Base-by-base conservation (phyloP, 2,329 filamentous ascomycete species). In the Botrytis sinoallii region DNA sequence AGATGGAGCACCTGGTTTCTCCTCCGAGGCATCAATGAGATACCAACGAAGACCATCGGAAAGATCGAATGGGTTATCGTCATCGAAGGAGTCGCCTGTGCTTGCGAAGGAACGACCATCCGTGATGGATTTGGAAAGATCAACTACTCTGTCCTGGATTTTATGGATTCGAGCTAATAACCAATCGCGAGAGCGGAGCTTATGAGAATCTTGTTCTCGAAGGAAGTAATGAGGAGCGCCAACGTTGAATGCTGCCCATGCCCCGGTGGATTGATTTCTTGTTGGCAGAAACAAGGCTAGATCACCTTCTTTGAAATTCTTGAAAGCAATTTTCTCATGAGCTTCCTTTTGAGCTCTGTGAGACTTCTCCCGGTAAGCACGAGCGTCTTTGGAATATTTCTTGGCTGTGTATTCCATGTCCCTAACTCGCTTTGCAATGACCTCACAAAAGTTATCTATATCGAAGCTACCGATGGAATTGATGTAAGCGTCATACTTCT, bases 191-290 rank as follows among this genome's bases (percentile, higher is more conserved):
- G 90, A 91, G 44, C 91, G 90, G 9, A 99, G 85, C 75, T 93
- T 91, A 83, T 99, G 97, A 1, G 88, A 88, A 78, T 98, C 95
- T 81, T 97, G 93, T 82, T 99, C 96, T 52, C 94, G 92, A 4
- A 99, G 87, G 84, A 99, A 99, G 84, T 96, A 98, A 82, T 99
- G 96, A 14, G 96, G 96, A 75, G 95, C 97, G 1, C 95, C 95
- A 46, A 99, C 93, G 79, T 99, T 99, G 87, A 99, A 99, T 0
- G 96, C 96, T 8, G 96, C 96, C 96, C 96, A 99, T 0, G 96
- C 95, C 25, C 95, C 92, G 7, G 94, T 96, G 55, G 93, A 93
- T 83, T 98, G 95, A 81, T 98, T 98, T 52, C 95, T 88, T 0
- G 96, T 99, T 0, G 96, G 96, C 59, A 99, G 84, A 84, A 99